These are phyloP conservation scores for Brassica hybrid DNA, from an alignment of 441 rosid species.

Conservation along the genomic window DNA sequence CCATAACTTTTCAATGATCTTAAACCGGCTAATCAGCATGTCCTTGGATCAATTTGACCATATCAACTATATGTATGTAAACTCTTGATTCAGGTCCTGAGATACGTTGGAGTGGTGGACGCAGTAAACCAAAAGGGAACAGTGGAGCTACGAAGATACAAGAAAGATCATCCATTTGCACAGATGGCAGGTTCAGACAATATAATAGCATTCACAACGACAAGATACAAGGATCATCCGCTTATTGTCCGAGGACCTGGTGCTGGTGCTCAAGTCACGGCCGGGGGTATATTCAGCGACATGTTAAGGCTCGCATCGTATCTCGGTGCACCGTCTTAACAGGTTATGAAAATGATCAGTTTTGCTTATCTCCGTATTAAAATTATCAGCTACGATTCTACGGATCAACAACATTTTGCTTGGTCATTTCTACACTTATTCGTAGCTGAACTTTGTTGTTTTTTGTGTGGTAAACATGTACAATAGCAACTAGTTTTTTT, in stretches of 20 bases:
- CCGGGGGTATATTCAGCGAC: slow-evolving; percentile 91
- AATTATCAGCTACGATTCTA: slow-evolving; percentile 23
- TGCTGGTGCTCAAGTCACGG: slow-evolving; percentile 95
- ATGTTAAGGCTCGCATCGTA: slow-evolving; percentile 85
- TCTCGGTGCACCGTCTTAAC: slow-evolving; percentile 84
- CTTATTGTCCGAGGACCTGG: slow-evolving; percentile 94
- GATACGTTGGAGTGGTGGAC: slow-evolving; percentile 91
- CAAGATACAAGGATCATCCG: slow-evolving; percentile 84
- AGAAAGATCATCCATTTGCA: slow-evolving; percentile 80
- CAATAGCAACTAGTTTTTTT: slow-evolving; percentile 17
- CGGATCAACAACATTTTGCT: slow-evolving; percentile 1
- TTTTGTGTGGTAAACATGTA: slow-evolving; percentile 21
- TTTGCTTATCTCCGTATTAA: slow-evolving; percentile 13
- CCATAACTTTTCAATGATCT: neutral
- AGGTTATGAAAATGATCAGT: neutral
- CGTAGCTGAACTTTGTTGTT: slow-evolving; percentile 10
- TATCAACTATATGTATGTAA: neutral
- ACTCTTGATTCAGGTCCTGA: slow-evolving; percentile 60
- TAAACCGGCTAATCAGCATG: neutral
- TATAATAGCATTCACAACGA: slow-evolving; percentile 90
- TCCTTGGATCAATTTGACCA: neutral
- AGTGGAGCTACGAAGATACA: slow-evolving; percentile 78
- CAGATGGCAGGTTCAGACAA: slow-evolving; percentile 90
- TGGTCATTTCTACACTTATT: neutral
- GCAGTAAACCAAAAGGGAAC: slow-evolving; percentile 59